phyloP scores from a whole-genome alignment of 495 filamentous ascomycete species.

The Penicillium daleae region DNA sequence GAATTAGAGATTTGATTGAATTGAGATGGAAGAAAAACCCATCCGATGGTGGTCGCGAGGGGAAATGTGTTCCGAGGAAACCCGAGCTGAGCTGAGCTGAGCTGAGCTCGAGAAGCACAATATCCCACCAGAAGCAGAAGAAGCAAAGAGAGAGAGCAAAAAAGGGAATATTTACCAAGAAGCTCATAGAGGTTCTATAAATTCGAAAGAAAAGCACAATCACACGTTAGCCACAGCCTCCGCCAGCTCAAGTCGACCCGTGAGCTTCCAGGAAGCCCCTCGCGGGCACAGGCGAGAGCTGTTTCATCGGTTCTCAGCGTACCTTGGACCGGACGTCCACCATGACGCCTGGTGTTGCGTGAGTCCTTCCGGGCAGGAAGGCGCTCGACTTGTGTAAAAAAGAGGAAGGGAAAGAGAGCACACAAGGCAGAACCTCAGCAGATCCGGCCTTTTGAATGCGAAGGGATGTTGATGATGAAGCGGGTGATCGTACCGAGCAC shows the following conservation, averaged over 20 bases:
- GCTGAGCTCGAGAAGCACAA: conserved; percentile 3
- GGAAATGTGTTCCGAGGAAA: conserved; percentile 7
- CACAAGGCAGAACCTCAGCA: conserved; percentile 45
- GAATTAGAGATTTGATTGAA: conserved; percentile 23
- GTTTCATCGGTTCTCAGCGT: conserved; percentile 28
- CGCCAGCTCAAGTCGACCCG: conserved; percentile 17
- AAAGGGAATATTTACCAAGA: conserved; percentile 69
- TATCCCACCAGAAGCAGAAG: no score
- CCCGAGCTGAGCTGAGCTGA: neutral
- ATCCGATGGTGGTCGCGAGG: conserved; percentile 8
- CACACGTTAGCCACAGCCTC: conserved; percentile 33
- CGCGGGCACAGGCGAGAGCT: conserved; percentile 15
- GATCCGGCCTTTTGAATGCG: conserved; percentile 35
- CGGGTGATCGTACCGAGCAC: conserved; percentile 25
- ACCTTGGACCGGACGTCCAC: conserved; percentile 57
- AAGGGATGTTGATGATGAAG: conserved; percentile 29
- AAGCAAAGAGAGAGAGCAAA: conserved; percentile 7
- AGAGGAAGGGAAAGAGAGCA: conserved; percentile 33
- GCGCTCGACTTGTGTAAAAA: conserved; percentile 50
- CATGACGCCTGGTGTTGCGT: conserved; percentile 54
- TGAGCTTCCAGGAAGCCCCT: conserved; percentile 11
- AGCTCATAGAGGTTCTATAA: conserved; percentile 79
- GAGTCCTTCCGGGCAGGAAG: conserved; percentile 53
- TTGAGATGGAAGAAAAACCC: neutral
- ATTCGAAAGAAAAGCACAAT: conserved; percentile 15